phyloP scores from a whole-genome alignment of 2,329 filamentous ascomycete species.

The Neonectria sp. region DNA sequence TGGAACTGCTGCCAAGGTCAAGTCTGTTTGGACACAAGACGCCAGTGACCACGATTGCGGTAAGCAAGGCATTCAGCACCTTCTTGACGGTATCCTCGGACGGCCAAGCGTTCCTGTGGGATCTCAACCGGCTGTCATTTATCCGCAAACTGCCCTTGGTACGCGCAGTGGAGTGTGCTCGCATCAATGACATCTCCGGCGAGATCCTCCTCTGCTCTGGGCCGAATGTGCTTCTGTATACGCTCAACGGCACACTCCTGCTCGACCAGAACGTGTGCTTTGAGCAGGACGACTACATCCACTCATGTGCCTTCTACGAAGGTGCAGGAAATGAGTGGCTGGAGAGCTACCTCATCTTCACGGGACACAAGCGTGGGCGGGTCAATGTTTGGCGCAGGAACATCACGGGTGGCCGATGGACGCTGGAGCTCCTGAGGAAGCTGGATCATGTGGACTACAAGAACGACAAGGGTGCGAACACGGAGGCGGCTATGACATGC shows the following conservation, averaged over 20 bases:
- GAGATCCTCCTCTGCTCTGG: slow-evolving; percentile 90
- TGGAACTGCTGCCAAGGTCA: slow-evolving; percentile 84
- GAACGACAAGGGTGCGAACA: slow-evolving; percentile 71
- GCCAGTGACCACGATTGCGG: slow-evolving; percentile 85
- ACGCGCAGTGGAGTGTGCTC: slow-evolving; percentile 78
- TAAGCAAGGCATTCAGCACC: slow-evolving; percentile 90
- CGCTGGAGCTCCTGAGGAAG: slow-evolving; percentile 82
- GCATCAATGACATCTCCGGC: slow-evolving; percentile 91
- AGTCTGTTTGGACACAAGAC: slow-evolving; percentile 93
- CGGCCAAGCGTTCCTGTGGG: slow-evolving; percentile 91
- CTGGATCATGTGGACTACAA: slow-evolving; percentile 84
- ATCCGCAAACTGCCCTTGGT: slow-evolving; percentile 79
- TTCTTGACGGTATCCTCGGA: slow-evolving; percentile 88
- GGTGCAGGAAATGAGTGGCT: slow-evolving; percentile 93
- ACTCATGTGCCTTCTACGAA: slow-evolving; percentile 93
- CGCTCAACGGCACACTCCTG: slow-evolving; percentile 87
- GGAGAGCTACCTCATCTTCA: slow-evolving; percentile 88
- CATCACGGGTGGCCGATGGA: slow-evolving; percentile 74
- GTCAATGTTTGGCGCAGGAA: slow-evolving; percentile 83
- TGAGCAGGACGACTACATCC: slow-evolving; percentile 80
- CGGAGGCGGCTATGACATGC: slow-evolving; percentile 83
- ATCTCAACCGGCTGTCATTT: slow-evolving; percentile 91
- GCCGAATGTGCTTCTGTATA: slow-evolving; percentile 82
- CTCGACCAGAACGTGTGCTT: slow-evolving; percentile 86
- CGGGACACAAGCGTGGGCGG: slow-evolving; percentile 86